Evolutionary conservation across 1,139 yeast genomes (phyloP), one percentile per base, ranked within the genome.

Genomic region (Waltiozyma solani): DNA sequence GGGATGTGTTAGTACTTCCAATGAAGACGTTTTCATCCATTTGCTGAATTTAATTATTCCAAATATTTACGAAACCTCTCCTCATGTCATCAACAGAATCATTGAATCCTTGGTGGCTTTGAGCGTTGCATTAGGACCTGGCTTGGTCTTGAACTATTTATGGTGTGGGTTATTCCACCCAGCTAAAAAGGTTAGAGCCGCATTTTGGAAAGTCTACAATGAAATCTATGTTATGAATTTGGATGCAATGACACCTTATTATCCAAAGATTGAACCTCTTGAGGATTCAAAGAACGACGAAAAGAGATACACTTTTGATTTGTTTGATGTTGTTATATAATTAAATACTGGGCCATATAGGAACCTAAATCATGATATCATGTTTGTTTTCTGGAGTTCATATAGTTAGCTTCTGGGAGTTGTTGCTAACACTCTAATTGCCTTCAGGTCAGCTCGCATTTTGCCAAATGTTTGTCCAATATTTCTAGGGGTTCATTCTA

Each of bases 151-250:
- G 66, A 79, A 83, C 51, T 91, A 93, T 57, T 53, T 84, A 0
- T 77, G 95, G 84, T 77, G 81, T 0, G 98, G 98, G 0, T 62
- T 93, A 22, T 91, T 87, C 57, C 98, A 93, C 52, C 95, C 97
- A 1, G 96, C 98, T 0, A 67, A 80, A 40, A 84, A 81, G 52
- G 98, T 93, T 0, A 67, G 98, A 47, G 64, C 62, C 2, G 79
- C 94, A 0, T 93, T 82, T 57, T 93, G 98, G 97, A 76, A 73
- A 48, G 58, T 89, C 25, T 89, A 75, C 63, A 89, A 91, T 51
- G 62, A 67, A 39, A 76, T 89, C 19, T 89, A 89, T 54, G 73
- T 84, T 14, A 87, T 79, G 51, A 73, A 75, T 45, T 67, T 78
- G 32, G 95, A 86, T 54, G 66, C 89, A 0, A 59, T 91, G 57